Percentiles rank a stretch among this genome's conserved stretches.
phyloP scores from a whole-genome alignment of 78 protist genomes.

The Dictyostelium intermedium region DNA sequence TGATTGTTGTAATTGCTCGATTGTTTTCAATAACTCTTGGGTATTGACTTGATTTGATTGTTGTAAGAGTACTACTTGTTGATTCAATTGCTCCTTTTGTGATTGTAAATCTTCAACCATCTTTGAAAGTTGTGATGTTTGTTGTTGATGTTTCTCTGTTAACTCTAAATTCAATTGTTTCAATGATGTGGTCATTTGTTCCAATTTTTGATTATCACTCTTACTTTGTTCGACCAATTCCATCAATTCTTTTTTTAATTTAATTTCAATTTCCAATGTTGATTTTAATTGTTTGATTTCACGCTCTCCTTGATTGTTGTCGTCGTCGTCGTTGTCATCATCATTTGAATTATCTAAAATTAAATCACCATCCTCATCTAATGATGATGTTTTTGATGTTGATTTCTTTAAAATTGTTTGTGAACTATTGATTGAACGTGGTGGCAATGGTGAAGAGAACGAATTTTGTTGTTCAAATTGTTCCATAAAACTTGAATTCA shows the following conservation, averaged over 20 bases:
- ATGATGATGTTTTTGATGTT: not conserved
- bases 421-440: not conserved
- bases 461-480: not conserved
- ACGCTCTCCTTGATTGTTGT: not conserved
- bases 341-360: not conserved
- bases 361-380: slow-evolving; percentile 15
- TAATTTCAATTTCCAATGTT: not conserved
- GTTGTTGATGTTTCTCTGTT: not conserved
- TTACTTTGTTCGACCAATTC: not conserved
- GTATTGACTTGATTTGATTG: not conserved
- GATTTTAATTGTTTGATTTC: not conserved
- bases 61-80: not conserved
- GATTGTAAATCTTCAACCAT: not conserved
- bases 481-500: not conserved
- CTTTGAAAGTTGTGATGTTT: not conserved
- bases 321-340: not conserved
- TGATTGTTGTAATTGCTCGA: not conserved
- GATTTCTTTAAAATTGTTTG: not conserved
- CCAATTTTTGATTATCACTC: not conserved
- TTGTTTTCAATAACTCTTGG: not conserved
- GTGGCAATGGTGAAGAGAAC: not conserved
- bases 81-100: slow-evolving; percentile 4
- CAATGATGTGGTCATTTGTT: not conserved
- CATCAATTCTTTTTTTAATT: not conserved
- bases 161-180: not conserved